Evolutionary conservation across 768 basidiomycete genomes (phyloP).

Genomic region (Hypholoma fasciculare): DNA sequence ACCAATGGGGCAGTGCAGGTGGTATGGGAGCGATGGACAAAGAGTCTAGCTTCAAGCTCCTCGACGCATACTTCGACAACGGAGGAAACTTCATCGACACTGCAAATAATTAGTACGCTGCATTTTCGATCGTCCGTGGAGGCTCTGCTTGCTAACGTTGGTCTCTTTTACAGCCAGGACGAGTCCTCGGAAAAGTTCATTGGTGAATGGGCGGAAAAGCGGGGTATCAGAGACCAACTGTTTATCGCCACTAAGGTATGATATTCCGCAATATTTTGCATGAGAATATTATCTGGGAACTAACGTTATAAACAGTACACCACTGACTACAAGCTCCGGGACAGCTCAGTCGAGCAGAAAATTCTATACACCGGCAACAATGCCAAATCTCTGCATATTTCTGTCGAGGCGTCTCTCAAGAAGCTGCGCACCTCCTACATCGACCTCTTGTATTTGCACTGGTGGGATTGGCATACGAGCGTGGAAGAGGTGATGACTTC

Average conservation of each 20-base stretch:
- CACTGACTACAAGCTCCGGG: slow-evolving; percentile 26
- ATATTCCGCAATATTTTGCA: neutral
- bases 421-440: slow-evolving; percentile 45
- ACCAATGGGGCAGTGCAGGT: neutral
- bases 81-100: neutral
- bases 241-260: slow-evolving; percentile 34
- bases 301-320: slow-evolving; percentile 17
- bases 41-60: neutral
- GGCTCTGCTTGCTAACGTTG: neutral
- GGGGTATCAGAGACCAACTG: slow-evolving; percentile 38
- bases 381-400: slow-evolving; percentile 32
- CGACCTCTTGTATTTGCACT: slow-evolving; percentile 46
- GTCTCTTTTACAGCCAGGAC: slow-evolving; percentile 24
- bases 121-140: neutral
- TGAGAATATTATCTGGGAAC: neutral
- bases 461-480: slow-evolving; percentile 52
- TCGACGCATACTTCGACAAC: neutral
- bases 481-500: slow-evolving; percentile 59
- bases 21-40: neutral
- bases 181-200: slow-evolving; percentile 39
- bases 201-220: slow-evolving; percentile 42
- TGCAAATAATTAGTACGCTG: neutral
- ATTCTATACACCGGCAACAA: slow-evolving; percentile 48
- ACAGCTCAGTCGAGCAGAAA: slow-evolving; percentile 24
- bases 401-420: slow-evolving; percentile 42